These are phyloP conservation scores for Trametes hirsuta DNA, from an alignment of 1,284 basidiomycete genomes.

Conservation along the genomic window DNA sequence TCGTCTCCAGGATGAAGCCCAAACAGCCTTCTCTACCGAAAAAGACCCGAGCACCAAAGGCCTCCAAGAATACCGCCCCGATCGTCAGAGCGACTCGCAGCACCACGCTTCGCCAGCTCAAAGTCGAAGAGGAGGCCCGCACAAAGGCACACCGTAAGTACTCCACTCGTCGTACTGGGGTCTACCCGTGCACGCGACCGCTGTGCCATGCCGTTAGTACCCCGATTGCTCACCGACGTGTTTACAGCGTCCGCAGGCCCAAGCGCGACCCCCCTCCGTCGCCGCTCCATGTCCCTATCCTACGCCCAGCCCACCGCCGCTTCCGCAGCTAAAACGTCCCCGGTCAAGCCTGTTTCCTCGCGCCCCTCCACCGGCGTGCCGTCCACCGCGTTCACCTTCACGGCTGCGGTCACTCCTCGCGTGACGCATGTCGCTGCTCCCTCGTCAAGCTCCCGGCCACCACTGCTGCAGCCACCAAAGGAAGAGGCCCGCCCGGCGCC, in stretches of 20 bases:
- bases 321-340: slow-evolving; percentile 34
- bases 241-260: slow-evolving; percentile 1
- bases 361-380: slow-evolving; percentile 3
- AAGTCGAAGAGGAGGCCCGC: slow-evolving; percentile 8
- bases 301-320: slow-evolving; percentile 35
- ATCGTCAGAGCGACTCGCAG: slow-evolving; percentile 6
- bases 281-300: slow-evolving; percentile 29
- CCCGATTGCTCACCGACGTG: neutral
- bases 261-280: slow-evolving; percentile 2
- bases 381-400: slow-evolving; percentile 1
- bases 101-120: slow-evolving; percentile 4
- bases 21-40: neutral
- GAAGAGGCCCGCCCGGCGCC: neutral
- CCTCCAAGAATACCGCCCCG: neutral
- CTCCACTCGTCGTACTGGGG: neutral
- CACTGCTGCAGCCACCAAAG: neutral
- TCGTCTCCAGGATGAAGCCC: slow-evolving; percentile 6
- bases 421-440: neutral
- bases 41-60: neutral
- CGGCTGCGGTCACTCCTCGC: slow-evolving; percentile 3
- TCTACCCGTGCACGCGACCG: too few relatives aligned
- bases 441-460: neutral
- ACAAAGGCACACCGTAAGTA: slow-evolving; percentile 1
- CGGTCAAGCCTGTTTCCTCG: slow-evolving; percentile 19
- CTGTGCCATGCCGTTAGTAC: neutral